These are phyloP conservation scores for Stagonosporopsis vannaccii DNA, from an alignment of 2,329 filamentous ascomycete species.

Conservation along the genomic window DNA sequence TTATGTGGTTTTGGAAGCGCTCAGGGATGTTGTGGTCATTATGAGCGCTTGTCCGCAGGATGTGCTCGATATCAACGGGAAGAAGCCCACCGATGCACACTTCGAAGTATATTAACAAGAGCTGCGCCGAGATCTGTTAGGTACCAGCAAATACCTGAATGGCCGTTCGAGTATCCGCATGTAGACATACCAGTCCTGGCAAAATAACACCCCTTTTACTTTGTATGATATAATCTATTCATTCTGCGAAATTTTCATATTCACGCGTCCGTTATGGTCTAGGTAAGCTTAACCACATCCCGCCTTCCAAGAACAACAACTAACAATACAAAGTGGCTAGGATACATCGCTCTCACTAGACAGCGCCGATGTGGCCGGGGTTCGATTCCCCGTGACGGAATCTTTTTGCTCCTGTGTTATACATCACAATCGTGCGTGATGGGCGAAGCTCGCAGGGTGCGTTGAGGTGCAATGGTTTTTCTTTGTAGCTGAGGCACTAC, in stretches of 20 bases:
- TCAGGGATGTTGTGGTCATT: conserved; percentile 56
- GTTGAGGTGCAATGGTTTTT: not conserved
- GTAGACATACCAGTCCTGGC: not conserved
- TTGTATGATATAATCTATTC: too few relatives aligned
- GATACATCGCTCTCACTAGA: conserved; percentile 18
- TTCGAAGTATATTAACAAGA: conserved; percentile 37
- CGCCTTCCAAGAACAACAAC: not conserved
- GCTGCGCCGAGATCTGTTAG: not conserved
- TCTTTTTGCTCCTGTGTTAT: not conserved
- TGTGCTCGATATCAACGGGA: conserved; percentile 53
- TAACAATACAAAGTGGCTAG: conserved; percentile 11
- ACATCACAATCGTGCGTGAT: not conserved
- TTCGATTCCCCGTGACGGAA: conserved; percentile 21
- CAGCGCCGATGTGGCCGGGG: conserved; percentile 20
- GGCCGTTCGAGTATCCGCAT: not conserved
- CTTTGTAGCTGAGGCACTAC: not conserved
- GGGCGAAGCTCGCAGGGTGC: not conserved
- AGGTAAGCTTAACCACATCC: not conserved
- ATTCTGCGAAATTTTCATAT: not conserved
- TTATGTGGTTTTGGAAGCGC: conserved; percentile 53
- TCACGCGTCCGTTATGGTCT: not conserved
- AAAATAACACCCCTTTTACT: not conserved
- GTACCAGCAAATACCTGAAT: not conserved
- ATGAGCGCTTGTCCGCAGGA: conserved; percentile 59
- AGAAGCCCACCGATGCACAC: conserved; percentile 54